Base-by-base conservation (phyloP, 2,329 filamentous ascomycete genomes). In the Pezicula radicicola region DNA sequence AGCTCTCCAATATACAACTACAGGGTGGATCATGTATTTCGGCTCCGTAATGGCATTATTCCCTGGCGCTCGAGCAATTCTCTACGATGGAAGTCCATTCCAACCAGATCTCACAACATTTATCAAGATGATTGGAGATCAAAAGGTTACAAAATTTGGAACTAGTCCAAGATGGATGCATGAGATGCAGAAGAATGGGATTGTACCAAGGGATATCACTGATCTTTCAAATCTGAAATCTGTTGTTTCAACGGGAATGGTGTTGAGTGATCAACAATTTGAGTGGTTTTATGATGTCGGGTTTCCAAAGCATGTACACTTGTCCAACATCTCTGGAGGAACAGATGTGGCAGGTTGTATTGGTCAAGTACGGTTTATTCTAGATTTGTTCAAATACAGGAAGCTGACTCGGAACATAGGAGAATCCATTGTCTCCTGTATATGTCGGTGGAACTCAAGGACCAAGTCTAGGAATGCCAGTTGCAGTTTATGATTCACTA, bases 21-120 rank as follows among this genome's bases (percentile, higher is more conserved):
- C 87, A 0, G 87, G 88, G 0, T 95, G 90, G 90, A 94, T 96
- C 70, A 95, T 96, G 90, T 94, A 93, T 65, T 72, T 91, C 8
- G 71, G 75, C 3, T 80, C 78, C 36, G 73, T 89, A 0, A 74
- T 76, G 18, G 73, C 76, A 4, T 73, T 93, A 7, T 60, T 87
- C 1, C 70, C 76, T 37, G 88, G 89, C 7, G 75, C 76, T 0
- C 76, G 81, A 6, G 74, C 79, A 1, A 69, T 95, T 2, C 73
- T 93, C n/a, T 95, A 95, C 66, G 90, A 95, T 64, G 91, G 90
- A 3, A 90, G 85, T 8, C 90, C 90, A 0, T 91, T 95, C 68
- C 71, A 84, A 43, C 90, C 90, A 0, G 82, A 89, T 55, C 71
- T 83, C 1, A 76, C 72, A 16, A 76, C 80, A 4, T 83, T 91